These are phyloP conservation scores for Euclidium syriacum DNA, from an alignment of 345 rosid species.

Conservation along the genomic window DNA sequence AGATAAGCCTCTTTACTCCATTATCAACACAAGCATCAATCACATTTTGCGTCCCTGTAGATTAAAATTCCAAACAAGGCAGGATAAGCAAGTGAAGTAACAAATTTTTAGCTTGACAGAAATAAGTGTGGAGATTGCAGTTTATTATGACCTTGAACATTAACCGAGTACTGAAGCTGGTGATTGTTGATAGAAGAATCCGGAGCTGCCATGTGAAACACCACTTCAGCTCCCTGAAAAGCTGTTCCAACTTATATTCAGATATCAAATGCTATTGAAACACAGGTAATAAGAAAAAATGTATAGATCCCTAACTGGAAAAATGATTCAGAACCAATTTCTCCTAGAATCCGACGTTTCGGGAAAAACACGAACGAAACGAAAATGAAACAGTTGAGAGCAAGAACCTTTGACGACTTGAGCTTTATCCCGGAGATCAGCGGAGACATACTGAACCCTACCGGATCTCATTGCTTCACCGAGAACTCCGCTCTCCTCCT, in stretches of 20 bases:
- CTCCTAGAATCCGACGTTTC: not conserved
- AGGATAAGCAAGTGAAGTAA: not conserved
- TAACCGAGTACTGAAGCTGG: conserved; percentile 84
- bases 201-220: conserved; percentile 98
- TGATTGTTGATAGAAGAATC: conserved; percentile 75
- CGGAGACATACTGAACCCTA: conserved; percentile 47
- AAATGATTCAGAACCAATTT: not conserved
- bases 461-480: conserved; percentile 69
- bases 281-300: not conserved
- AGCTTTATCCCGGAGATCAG: conserved; percentile 73
- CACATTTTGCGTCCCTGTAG: conserved; percentile 68
- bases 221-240: conserved; percentile 69
- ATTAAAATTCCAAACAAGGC: not conserved
- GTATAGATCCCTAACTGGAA: not conserved
- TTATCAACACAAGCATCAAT: conserved; percentile 74
- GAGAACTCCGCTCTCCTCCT: conserved; percentile 60
- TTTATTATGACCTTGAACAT: conserved; percentile 59
- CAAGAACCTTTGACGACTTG: conserved; percentile 67
- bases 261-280: not conserved
- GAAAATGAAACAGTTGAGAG: not conserved
- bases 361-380: not conserved
- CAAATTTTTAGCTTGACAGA: not conserved
- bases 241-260: conserved; percentile 35
- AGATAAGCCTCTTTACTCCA: conserved; percentile 80
- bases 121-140: not conserved